Conservation (phyloP, 2,329 filamentous ascomycete genomes). For the Ilyonectria destructans region DNA sequence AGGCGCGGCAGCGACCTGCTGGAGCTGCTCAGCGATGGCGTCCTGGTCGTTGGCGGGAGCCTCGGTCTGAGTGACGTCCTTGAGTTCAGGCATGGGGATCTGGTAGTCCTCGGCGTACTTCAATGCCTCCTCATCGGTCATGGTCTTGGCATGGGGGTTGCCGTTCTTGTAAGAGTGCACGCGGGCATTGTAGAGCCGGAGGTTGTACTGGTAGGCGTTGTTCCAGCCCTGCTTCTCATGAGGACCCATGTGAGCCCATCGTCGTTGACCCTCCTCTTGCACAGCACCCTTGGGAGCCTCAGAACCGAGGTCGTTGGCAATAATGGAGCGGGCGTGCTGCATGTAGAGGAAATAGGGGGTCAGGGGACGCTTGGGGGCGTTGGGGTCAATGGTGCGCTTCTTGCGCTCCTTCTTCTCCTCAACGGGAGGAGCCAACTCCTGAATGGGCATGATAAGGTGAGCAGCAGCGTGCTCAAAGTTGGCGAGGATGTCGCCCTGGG, state of each 20-base stretch:
- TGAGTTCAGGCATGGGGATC: slow-evolving; percentile 68
- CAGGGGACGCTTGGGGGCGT: slow-evolving; percentile 93
- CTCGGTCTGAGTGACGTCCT: slow-evolving; percentile 57
- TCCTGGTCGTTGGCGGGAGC: slow-evolving; percentile 65
- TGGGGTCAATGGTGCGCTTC: slow-evolving; percentile 89
- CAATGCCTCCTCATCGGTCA: slow-evolving; percentile 74
- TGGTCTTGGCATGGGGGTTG: slow-evolving; percentile 72
- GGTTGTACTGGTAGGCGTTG: slow-evolving; percentile 78
- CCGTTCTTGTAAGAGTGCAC: slow-evolving; percentile 77
- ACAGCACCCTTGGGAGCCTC: slow-evolving; percentile 88
- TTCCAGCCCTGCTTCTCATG: slow-evolving; percentile 82
- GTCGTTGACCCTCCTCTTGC: slow-evolving; percentile 86
- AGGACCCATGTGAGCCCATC: slow-evolving; percentile 86
- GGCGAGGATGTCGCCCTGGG: slow-evolving; percentile 62
- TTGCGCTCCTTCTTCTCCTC: slow-evolving; percentile 91
- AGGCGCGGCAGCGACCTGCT: slow-evolving; percentile 58
- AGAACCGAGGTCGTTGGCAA: slow-evolving; percentile 84
- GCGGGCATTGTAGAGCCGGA: slow-evolving; percentile 76
- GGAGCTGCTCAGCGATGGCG: slow-evolving; percentile 73
- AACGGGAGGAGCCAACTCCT: slow-evolving; percentile 62
- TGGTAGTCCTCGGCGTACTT: slow-evolving; percentile 73
- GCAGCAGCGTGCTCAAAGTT: slow-evolving; percentile 69
- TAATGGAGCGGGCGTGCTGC: slow-evolving; percentile 87
- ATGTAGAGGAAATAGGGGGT: slow-evolving; percentile 98
- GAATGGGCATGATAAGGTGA: slow-evolving; percentile 61